Evolutionary conservation across 2,329 filamentous ascomycete species (phyloP).

Genomic region (Parastagonospora nodorum): DNA sequence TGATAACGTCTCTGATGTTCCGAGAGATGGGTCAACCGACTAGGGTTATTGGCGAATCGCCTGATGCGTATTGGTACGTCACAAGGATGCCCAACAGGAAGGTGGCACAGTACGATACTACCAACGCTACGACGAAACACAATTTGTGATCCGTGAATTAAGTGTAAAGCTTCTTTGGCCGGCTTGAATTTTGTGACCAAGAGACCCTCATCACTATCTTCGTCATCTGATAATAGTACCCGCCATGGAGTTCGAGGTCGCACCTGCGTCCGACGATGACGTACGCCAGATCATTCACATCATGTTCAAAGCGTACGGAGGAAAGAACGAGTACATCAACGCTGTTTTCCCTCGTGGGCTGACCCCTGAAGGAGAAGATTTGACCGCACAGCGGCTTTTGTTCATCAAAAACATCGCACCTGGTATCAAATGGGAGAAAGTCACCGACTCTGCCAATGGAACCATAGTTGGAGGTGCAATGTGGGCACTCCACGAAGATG

Average conservation of each 20-base stretch:
- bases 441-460: constrained; percentile 6
- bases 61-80: background rate
- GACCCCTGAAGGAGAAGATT: constrained; percentile 7
- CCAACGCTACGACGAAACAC: background rate
- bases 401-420: constrained; percentile 4
- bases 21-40: too few relatives aligned
- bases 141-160: background rate
- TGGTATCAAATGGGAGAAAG: constrained; percentile 10
- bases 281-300: constrained; percentile 1
- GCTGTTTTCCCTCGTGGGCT: constrained; percentile 7
- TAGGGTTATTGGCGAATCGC: too few relatives aligned
- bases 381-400: constrained; percentile 1
- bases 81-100: background rate
- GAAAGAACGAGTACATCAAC: constrained; percentile 13
- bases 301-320: constrained; percentile 10
- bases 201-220: background rate
- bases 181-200: background rate
- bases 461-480: constrained; percentile 11
- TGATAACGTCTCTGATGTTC: too few relatives aligned
- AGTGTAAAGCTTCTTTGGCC: background rate
- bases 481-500: constrained; percentile 7
- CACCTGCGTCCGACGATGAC: constrained; percentile 3
- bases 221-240: background rate
- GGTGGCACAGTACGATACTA: background rate
- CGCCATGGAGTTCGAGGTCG: constrained; percentile 1